phyloP scores from a whole-genome alignment of 768 basidiomycete genomes.

The Phaeolepiota aurea region DNA sequence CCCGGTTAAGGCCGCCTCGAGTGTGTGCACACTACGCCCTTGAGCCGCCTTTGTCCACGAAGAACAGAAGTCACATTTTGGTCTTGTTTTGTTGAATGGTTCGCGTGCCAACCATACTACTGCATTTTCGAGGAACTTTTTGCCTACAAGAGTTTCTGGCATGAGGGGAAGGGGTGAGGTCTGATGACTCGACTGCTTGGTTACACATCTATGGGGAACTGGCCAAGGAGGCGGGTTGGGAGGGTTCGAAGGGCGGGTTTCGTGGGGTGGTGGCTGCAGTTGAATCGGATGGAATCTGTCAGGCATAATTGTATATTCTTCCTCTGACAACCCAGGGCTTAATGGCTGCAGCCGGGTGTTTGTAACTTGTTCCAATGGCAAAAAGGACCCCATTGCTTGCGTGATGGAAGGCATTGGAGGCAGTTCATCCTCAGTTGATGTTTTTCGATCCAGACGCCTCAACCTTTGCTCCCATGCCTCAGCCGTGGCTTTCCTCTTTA shows the following conservation, averaged over 20 bases:
- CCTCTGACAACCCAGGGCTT: not conserved
- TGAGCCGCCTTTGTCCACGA: slow-evolving; percentile 24
- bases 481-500: slow-evolving; percentile 29
- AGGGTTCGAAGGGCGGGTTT: no score
- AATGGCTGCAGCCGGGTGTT: not conserved
- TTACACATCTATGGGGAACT: no score
- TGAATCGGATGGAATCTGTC: not conserved
- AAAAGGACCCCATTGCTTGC: not conserved
- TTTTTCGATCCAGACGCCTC: slow-evolving; percentile 13
- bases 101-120: slow-evolving; percentile 23
- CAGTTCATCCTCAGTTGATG: slow-evolving; percentile 1
- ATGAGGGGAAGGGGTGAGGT: not conserved
- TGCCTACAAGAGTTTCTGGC: not conserved
- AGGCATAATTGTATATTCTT: not conserved
- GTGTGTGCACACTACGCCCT: slow-evolving; percentile 26
- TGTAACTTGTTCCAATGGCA: not conserved
- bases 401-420: not conserved
- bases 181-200: no score
- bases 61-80: slow-evolving; percentile 13
- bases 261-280: no score
- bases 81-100: not conserved
- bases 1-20: slow-evolving; percentile 36
- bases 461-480: slow-evolving; percentile 37
- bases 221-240: no score
- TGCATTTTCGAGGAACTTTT: slow-evolving; percentile 9